These are phyloP conservation scores for Pulveroboletus sp. DNA, from an alignment of 768 basidiomycete species.

Conservation along the genomic window DNA sequence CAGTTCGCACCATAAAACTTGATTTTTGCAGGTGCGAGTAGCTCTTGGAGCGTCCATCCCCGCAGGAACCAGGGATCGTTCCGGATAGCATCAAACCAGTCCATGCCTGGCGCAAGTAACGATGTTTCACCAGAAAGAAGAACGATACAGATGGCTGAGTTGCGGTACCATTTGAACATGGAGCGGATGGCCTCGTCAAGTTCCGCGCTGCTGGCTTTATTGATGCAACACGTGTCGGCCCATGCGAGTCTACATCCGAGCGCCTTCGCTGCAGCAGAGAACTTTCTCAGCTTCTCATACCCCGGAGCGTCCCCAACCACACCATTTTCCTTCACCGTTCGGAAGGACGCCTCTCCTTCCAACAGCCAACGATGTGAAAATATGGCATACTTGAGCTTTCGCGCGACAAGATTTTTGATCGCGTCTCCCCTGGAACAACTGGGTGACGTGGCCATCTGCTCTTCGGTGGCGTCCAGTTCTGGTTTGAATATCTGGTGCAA, in stretches of 20 bases:
- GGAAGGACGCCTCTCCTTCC: slow-evolving; percentile 14
- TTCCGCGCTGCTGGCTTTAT: slow-evolving; percentile 29
- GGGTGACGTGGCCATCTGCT: not conserved
- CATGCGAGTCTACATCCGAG: slow-evolving; percentile 20
- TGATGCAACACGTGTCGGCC: slow-evolving; percentile 27
- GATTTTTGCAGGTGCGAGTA: slow-evolving; percentile 19
- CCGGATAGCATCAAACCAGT: not conserved
- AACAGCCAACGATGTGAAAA: slow-evolving; percentile 15
- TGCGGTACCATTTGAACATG: slow-evolving; percentile 25
- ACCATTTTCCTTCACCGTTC: slow-evolving; percentile 5
- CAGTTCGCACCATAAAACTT: slow-evolving; percentile 21
- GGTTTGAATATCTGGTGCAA: slow-evolving; percentile 11
- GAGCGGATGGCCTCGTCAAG: slow-evolving; percentile 30
- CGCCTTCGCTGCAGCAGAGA: slow-evolving; percentile 10
- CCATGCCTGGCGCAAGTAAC: not conserved
- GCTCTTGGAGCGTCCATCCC: slow-evolving; percentile 20
- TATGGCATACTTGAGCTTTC: slow-evolving; percentile 13
- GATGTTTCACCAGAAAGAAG: slow-evolving; percentile 7
- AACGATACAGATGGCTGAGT: slow-evolving; percentile 21
- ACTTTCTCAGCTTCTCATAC: slow-evolving; percentile 12
- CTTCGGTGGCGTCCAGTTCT: slow-evolving; percentile 4
- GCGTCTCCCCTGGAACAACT: slow-evolving; percentile 5
- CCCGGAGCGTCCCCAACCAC: slow-evolving; percentile 3
- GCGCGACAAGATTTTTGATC: slow-evolving; percentile 3
- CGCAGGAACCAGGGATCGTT: slow-evolving; percentile 23